Percentiles rank a stretch among this genome's conserved stretches.
These are phyloP conservation scores for Haplographium delicatum DNA, from an alignment of 495 filamentous ascomycete species.

Conservation along the genomic window DNA sequence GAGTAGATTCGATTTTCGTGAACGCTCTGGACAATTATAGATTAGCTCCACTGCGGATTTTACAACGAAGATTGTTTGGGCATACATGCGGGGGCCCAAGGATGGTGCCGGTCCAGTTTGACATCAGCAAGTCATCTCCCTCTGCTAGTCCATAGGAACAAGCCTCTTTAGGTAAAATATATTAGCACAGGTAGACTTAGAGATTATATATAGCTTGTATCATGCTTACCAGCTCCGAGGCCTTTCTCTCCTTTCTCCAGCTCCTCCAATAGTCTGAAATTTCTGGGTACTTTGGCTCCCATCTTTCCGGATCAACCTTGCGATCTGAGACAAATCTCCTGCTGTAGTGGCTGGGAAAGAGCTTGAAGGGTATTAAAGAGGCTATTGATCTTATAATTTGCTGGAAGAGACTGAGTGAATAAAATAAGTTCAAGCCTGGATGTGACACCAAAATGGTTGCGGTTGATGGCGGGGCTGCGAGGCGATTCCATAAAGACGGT, in stretches of 20 bases:
- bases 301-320: slow-evolving; percentile 42
- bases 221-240: slow-evolving; percentile 79
- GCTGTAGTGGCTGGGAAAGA: too few relatives aligned
- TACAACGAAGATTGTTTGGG: slow-evolving; percentile 18
- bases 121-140: slow-evolving; percentile 94
- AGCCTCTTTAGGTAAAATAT: slow-evolving; percentile 56
- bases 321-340: too few relatives aligned
- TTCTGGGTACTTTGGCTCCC: slow-evolving; percentile 84
- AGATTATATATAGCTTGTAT: neutral
- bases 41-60: neutral
- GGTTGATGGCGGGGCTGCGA: slow-evolving; percentile 7
- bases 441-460: neutral
- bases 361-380: neutral
- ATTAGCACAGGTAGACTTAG: neutral
- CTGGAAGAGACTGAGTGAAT: too few relatives aligned
- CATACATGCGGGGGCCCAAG: slow-evolving; percentile 92
- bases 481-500: neutral
- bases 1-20: slow-evolving; percentile 99
- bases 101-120: slow-evolving; percentile 97
- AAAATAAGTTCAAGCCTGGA: neutral
- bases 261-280: slow-evolving; percentile 95
- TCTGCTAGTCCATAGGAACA: slow-evolving; percentile 96
- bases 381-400: too few relatives aligned
- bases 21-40: slow-evolving; percentile 57
- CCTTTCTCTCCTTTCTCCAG: slow-evolving; percentile 99